Evolutionary conservation across 495 filamentous ascomycete genomes (phyloP).

Genomic region (Tuber indicum): DNA sequence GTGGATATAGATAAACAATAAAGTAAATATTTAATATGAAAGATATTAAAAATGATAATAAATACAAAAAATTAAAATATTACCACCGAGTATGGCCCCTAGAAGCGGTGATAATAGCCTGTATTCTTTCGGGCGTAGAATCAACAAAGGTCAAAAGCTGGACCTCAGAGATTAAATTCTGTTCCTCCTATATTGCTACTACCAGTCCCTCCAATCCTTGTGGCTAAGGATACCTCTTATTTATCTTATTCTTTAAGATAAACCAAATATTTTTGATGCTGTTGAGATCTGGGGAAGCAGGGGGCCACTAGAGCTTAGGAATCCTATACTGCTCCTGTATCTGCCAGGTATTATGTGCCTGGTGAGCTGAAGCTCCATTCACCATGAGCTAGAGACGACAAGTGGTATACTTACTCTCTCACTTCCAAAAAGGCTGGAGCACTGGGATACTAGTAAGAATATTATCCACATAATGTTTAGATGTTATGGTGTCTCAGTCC

Average conservation of each 20-base stretch:
- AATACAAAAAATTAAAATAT: no score
- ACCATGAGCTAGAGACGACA: constrained; percentile 14
- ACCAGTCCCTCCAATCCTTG: not conserved
- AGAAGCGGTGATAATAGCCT: no score
- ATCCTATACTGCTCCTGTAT: not conserved
- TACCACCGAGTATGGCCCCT: no score
- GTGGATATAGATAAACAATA: no score
- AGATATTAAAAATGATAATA: no score
- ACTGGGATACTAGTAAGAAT: not conserved
- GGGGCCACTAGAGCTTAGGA: not conserved
- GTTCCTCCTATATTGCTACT: not conserved
- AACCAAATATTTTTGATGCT: no score
- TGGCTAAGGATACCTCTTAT: not conserved
- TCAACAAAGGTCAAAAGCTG: no score
- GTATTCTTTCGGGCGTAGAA: no score
- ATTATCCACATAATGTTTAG: constrained; percentile 12
- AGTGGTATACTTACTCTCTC: no score
- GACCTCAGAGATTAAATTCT: not conserved
- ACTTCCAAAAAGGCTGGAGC: no score
- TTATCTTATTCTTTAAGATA: not conserved
- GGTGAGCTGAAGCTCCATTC: not conserved
- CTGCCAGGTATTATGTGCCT: not conserved
- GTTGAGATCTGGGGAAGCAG: not conserved
- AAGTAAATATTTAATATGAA: no score
- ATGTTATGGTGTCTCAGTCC: constrained; percentile 11